These are phyloP conservation scores for Suillus plorans DNA, from an alignment of 768 basidiomycete genomes.

Conservation along the genomic window DNA sequence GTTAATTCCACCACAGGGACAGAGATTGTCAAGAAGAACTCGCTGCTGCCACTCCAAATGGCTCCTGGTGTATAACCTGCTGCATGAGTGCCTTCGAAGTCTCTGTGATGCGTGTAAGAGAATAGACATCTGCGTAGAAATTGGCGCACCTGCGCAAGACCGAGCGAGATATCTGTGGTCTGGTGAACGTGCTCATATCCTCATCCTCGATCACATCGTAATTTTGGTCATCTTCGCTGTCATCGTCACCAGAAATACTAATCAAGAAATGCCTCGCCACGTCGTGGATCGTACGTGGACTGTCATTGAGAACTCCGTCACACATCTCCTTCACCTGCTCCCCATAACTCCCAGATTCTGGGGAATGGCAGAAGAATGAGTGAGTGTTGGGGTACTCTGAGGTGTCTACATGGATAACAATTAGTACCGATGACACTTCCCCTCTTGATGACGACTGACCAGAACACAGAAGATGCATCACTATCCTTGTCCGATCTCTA, in stretches of 20 bases:
- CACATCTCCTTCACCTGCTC: slow-evolving; percentile 41
- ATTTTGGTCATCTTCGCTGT: slow-evolving; percentile 36
- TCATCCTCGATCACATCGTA: slow-evolving; percentile 23
- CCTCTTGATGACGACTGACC: slow-evolving; percentile 34
- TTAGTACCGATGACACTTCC: not conserved
- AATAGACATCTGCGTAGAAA: slow-evolving; percentile 6
- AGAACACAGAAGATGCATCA: slow-evolving; percentile 48
- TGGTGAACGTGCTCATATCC: not conserved
- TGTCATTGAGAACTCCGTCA: slow-evolving; percentile 42
- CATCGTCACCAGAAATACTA: slow-evolving; percentile 29
- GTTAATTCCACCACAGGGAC: slow-evolving; percentile 54
- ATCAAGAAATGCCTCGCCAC: slow-evolving; percentile 44
- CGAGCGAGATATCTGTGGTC: not conserved
- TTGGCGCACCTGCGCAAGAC: not conserved
- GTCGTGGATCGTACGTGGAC: slow-evolving; percentile 43
- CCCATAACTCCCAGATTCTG: slow-evolving; percentile 41
- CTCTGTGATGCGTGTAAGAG: slow-evolving; percentile 32
- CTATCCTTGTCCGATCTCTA: slow-evolving; percentile 34
- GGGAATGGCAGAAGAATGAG: slow-evolving; percentile 54
- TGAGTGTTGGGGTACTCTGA: slow-evolving; percentile 67
- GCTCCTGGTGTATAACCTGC: slow-evolving; percentile 60
- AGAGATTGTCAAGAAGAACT: slow-evolving; percentile 56
- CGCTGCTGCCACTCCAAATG: slow-evolving; percentile 48
- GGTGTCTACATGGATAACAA: slow-evolving; percentile 44
- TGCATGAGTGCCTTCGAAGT: slow-evolving; percentile 61